These are phyloP conservation scores for Sordariomycetes sp. DNA, from an alignment of 2,329 filamentous ascomycete genomes.

Conservation along the genomic window DNA sequence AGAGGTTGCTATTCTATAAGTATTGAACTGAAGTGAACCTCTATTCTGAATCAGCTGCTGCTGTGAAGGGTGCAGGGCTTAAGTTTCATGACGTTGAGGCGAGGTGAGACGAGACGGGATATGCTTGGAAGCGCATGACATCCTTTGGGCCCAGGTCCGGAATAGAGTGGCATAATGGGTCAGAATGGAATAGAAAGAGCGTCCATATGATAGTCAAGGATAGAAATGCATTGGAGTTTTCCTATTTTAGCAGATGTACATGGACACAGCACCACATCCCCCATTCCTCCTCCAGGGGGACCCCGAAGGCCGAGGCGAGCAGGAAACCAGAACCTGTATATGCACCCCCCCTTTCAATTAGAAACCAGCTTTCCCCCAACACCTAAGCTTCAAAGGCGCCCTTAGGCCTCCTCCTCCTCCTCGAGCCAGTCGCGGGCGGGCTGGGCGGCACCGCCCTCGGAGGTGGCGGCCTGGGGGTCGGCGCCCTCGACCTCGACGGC, in stretches of 20 bases:
- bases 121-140: too few species aligned
- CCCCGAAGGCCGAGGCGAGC: not conserved
- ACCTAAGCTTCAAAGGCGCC: not conserved
- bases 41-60: too few species aligned
- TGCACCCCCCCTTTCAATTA: not conserved
- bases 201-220: not conserved
- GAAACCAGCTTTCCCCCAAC: not conserved
- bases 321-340: not conserved
- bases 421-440: constrained; percentile 70
- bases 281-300: not conserved
- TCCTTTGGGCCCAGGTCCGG: too few species aligned
- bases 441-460: constrained; percentile 47
- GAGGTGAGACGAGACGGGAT: too few species aligned
- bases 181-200: not conserved
- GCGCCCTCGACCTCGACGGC: constrained; percentile 90
- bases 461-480: constrained; percentile 40
- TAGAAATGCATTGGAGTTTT: not conserved
- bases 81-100: too few species aligned
- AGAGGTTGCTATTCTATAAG: too few species aligned
- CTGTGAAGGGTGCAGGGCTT: too few species aligned
- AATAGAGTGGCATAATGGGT: not conserved
- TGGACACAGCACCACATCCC: not conserved
- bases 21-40: too few species aligned
- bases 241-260: not conserved
- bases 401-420: constrained; percentile 42